phyloP scores from a whole-genome alignment of 2,329 filamentous ascomycete species.

The Colletotrichum somersetense region DNA sequence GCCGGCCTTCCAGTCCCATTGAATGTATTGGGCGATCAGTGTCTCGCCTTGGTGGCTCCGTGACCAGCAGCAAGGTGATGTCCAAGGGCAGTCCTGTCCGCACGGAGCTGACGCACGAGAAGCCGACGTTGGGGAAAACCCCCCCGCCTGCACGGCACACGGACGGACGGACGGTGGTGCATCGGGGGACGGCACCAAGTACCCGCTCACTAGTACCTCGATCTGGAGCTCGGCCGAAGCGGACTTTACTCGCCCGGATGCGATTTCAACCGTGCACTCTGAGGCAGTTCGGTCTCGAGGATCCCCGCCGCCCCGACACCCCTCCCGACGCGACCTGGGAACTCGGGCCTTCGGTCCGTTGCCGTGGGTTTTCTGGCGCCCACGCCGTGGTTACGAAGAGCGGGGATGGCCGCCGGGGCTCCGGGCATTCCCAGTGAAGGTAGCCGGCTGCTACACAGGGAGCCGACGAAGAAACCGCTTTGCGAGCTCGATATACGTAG shows the following conservation, averaged over 20 bases:
- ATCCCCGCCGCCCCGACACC: constrained; percentile 5
- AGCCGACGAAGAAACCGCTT: not conserved
- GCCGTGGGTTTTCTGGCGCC: constrained; percentile 6
- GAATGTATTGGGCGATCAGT: not conserved
- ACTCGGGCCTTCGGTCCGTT: constrained; percentile 35
- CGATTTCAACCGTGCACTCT: constrained; percentile 13
- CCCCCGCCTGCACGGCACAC: not conserved
- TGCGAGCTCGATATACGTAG: not conserved
- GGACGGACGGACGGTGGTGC: not conserved
- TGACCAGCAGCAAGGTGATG: not conserved
- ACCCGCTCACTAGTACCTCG: not conserved
- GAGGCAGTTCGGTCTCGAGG: constrained; percentile 4
- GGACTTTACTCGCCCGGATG: not conserved
- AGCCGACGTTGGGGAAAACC: not conserved
- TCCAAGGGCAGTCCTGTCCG: not conserved
- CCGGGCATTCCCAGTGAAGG: constrained; percentile 14
- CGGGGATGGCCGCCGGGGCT: constrained; percentile 7
- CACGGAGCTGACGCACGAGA: not conserved
- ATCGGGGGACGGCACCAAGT: not conserved
- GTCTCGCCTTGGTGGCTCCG: constrained; percentile 31
- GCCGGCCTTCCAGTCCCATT: not conserved
- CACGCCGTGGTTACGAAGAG: constrained; percentile 20
- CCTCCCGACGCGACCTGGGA: constrained; percentile 18
- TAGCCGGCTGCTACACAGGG: not conserved
- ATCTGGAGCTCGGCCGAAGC: not conserved